Percentiles rank a stretch among this genome's conserved stretches.
Conservation (phyloP, 1,139 yeast species). For the Scheffersomyces quercinus region DNA sequence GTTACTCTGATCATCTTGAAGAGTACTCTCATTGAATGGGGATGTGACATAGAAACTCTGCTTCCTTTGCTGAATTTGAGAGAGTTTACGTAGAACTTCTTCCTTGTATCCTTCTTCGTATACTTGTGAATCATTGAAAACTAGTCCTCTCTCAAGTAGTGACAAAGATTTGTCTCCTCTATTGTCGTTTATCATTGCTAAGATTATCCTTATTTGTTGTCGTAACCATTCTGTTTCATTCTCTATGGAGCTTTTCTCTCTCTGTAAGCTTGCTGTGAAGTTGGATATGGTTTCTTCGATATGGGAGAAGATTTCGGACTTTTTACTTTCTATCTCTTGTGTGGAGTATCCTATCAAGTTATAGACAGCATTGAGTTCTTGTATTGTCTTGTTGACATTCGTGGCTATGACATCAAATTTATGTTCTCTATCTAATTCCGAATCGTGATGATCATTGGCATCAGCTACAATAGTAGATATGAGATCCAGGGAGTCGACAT, state of each 20-base stretch:
- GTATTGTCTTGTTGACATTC: slow-evolving; percentile 33
- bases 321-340: slow-evolving; percentile 34
- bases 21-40: slow-evolving; percentile 25
- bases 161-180: slow-evolving; percentile 29
- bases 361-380: slow-evolving; percentile 34
- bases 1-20: slow-evolving; percentile 11
- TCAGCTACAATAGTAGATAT: slow-evolving; percentile 9
- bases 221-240: slow-evolving; percentile 51
- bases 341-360: slow-evolving; percentile 40
- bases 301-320: slow-evolving; percentile 39
- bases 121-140: slow-evolving; percentile 25
- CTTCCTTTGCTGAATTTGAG: slow-evolving; percentile 18
- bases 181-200: slow-evolving; percentile 43
- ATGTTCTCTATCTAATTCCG: not conserved
- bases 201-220: slow-evolving; percentile 42
- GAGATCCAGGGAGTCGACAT: slow-evolving; percentile 11
- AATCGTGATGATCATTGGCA: slow-evolving; percentile 1
- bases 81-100: slow-evolving; percentile 24
- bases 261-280: slow-evolving; percentile 31
- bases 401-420: slow-evolving; percentile 10
- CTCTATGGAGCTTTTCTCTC: slow-evolving; percentile 41
- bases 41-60: slow-evolving; percentile 26
- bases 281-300: slow-evolving; percentile 41
- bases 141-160: slow-evolving; percentile 32
- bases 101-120: slow-evolving; percentile 36